These are phyloP conservation scores for Coemansia sp. DNA, from an alignment of 192 early-diverging fungal genomes.

Conservation along the genomic window DNA sequence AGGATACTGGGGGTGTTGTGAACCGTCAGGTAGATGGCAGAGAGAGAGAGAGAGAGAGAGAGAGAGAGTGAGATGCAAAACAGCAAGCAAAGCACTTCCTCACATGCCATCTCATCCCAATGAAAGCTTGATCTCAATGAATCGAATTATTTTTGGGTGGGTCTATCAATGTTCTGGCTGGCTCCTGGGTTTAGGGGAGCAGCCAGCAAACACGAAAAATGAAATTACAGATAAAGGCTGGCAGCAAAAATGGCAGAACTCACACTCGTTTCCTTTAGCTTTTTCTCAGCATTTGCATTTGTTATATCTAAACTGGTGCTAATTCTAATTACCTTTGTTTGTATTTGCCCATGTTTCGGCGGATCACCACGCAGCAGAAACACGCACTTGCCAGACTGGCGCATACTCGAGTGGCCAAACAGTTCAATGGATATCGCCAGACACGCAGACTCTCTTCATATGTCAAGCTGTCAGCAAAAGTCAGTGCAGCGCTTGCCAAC, in stretches of 20 bases:
- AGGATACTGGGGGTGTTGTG: no score
- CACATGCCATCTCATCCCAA: no score
- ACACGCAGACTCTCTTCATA: neutral
- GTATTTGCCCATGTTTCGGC: neutral
- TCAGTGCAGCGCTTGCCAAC: slow-evolving; percentile 59
- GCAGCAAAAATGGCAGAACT: neutral
- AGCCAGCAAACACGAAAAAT: no score
- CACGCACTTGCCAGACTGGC: neutral
- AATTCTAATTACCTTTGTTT: neutral
- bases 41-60: neutral
- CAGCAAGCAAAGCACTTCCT: neutral
- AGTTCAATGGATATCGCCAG: neutral
- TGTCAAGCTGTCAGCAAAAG: slow-evolving; percentile 22
- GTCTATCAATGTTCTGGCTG: neutral
- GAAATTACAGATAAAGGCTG: no score
- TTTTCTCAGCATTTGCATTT: neutral
- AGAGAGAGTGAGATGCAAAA: neutral
- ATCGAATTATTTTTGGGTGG: neutral
- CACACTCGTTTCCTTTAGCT: neutral
- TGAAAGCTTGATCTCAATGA: neutral
- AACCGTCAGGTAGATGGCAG: no score
- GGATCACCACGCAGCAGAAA: neutral
- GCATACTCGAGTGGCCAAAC: neutral
- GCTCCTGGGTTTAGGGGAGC: neutral
- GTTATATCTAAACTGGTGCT: no score